Evolutionary conservation across 768 basidiomycete species (phyloP).

Genomic region (Collybiopsis confluens): DNA sequence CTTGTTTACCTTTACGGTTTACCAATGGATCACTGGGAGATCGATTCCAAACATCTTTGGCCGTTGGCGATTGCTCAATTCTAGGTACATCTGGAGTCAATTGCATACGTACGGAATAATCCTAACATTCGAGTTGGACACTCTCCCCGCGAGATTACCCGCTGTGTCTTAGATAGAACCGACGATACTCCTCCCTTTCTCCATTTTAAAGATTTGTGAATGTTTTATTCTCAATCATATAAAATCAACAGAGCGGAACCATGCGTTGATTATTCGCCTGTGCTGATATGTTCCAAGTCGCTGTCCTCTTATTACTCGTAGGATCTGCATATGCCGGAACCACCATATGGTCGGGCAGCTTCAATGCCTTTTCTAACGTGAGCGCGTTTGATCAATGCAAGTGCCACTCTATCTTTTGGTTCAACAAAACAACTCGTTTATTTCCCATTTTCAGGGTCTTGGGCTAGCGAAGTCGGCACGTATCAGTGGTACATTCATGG

Average conservation of each 20-base stretch:
- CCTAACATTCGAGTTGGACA: too few relatives aligned
- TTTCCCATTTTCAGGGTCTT: constrained; percentile 44
- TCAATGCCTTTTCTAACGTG: constrained; percentile 41
- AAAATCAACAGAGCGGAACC: not conserved
- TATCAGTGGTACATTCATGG: constrained; percentile 69
- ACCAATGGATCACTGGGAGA: too few relatives aligned
- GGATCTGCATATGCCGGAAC: constrained; percentile 39
- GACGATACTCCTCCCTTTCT: constrained; percentile 1
- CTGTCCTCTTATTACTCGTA: constrained; percentile 15
- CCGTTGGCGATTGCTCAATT: too few relatives aligned
- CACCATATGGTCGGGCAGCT: constrained; percentile 51
- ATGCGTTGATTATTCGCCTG: not conserved
- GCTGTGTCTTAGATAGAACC: not conserved
- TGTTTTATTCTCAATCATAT: not conserved
- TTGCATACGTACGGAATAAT: too few relatives aligned
- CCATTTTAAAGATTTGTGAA: not conserved
- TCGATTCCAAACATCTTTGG: too few relatives aligned
- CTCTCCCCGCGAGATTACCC: constrained; percentile 12
- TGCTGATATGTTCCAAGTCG: not conserved
- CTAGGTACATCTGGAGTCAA: too few relatives aligned
- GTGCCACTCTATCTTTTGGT: not conserved
- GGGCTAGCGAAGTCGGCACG: constrained; percentile 47
- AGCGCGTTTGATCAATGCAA: constrained; percentile 51
- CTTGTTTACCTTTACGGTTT: too few relatives aligned
- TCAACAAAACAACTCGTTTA: not conserved